Percentiles rank a stretch among this genome's conserved stretches.
These are phyloP conservation scores for Fragilaria crotonensis DNA, from an alignment of 108 stramenopile species.

Conservation along the genomic window DNA sequence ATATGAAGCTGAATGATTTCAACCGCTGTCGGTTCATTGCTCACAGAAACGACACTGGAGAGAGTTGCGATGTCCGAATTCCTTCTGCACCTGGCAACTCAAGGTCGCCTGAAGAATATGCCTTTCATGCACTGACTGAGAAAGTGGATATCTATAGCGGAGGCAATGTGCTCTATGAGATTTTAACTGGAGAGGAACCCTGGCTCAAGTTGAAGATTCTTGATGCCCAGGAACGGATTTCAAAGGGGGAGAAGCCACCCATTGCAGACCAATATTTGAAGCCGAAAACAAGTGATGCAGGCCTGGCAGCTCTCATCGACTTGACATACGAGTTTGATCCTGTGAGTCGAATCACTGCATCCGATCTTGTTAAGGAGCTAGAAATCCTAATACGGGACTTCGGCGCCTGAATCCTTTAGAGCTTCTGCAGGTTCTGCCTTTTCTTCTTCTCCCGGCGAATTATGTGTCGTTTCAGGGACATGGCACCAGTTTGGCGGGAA, in stretches of 20 bases:
- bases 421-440: background rate
- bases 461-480: too few species aligned
- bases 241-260: constrained; percentile 7
- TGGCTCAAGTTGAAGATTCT: constrained; percentile 1
- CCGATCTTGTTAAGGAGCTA: background rate
- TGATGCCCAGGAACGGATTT: constrained; percentile 2
- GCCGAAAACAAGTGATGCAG: constrained; percentile 6
- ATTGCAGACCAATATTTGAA: constrained; percentile 5
- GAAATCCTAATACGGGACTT: background rate
- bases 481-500: background rate
- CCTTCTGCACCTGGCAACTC: constrained; percentile 64
- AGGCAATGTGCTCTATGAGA: constrained; percentile 65
- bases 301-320: constrained; percentile 3
- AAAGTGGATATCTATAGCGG: constrained; percentile 71
- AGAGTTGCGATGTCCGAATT: constrained; percentile 55
- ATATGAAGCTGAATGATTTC: constrained; percentile 77
- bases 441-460: background rate
- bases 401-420: background rate
- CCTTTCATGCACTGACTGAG: constrained; percentile 43
- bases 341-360: constrained; percentile 7
- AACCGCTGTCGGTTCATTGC: constrained; percentile 81
- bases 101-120: constrained; percentile 73
- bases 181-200: constrained; percentile 26
- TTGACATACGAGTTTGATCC: constrained; percentile 10
- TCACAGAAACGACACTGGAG: constrained; percentile 17